Percentiles rank a stretch among this genome's conserved stretches.
phyloP scores from a whole-genome alignment of 2,329 filamentous ascomycete genomes.

The Podosphaera xanthii region DNA sequence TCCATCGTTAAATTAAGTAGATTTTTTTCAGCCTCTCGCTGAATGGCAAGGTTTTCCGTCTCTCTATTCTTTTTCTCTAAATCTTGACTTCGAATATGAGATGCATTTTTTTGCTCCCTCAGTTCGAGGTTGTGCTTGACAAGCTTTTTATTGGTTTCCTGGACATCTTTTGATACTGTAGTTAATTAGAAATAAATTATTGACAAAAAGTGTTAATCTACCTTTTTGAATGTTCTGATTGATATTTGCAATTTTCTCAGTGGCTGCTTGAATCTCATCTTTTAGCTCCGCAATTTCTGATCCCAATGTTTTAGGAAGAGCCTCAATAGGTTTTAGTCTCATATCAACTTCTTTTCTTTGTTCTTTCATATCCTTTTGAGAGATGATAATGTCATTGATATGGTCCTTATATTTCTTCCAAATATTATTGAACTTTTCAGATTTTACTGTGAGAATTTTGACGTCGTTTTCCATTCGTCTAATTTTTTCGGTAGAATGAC shows the following conservation, averaged over 20 bases:
- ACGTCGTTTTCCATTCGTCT: slow-evolving; percentile 6
- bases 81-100: neutral
- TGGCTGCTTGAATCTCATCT: neutral
- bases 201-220: neutral
- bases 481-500: slow-evolving; percentile 2
- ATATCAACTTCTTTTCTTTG: slow-evolving; percentile 4
- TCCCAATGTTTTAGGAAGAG: neutral
- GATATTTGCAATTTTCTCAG: slow-evolving; percentile 2
- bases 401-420: slow-evolving; percentile 14
- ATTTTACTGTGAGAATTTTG: slow-evolving; percentile 6
- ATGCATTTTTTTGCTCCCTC: neutral
- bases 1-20: neutral
- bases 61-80: neutral
- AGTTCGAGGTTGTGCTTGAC: slow-evolving; percentile 2
- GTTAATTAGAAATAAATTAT: neutral
- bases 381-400: slow-evolving; percentile 15
- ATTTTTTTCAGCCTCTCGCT: neutral
- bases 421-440: slow-evolving; percentile 10
- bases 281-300: neutral
- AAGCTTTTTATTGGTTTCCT: slow-evolving; percentile 1
- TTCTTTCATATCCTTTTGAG: slow-evolving; percentile 9
- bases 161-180: slow-evolving; percentile 1
- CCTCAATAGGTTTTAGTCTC: neutral
- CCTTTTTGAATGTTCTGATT: neutral
- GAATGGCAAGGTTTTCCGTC: neutral